These are phyloP conservation scores for Colletotrichum echinochloae DNA, from an alignment of 2,329 filamentous ascomycete species.

Conservation along the genomic window DNA sequence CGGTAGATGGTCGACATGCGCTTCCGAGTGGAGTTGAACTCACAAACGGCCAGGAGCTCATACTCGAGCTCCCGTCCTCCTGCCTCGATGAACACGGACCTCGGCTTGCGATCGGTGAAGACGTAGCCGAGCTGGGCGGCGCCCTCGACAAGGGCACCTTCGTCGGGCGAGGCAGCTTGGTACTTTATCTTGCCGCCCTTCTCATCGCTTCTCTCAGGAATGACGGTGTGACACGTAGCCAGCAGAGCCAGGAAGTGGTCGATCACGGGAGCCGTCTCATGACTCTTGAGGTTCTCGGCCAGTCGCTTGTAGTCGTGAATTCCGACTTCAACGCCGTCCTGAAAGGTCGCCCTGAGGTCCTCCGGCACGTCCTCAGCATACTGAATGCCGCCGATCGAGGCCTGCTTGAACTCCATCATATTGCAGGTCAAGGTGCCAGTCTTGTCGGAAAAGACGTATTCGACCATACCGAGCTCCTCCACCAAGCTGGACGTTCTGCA, in stretches of 20 bases:
- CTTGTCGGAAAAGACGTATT: conserved; percentile 99
- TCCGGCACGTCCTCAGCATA: conserved; percentile 94
- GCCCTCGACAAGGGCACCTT: conserved; percentile 95
- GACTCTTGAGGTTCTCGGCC: conserved; percentile 73
- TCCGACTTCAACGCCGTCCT: conserved; percentile 81
- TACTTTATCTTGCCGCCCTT: conserved; percentile 90
- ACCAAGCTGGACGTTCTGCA: conserved; percentile 97
- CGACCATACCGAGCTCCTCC: conserved; percentile 96
- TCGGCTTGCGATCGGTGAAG: conserved; percentile 91
- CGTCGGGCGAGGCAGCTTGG: conserved; percentile 96
- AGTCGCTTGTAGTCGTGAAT: conserved; percentile 88
- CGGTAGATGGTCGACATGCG: conserved; percentile 98
- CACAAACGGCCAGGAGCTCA: conserved; percentile 94
- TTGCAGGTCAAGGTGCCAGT: conserved; percentile 98
- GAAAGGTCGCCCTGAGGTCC: conserved; percentile 83
- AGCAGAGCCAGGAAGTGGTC: conserved; percentile 90
- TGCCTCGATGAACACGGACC: conserved; percentile 85
- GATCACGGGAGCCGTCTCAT: conserved; percentile 64
- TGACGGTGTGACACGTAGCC: conserved; percentile 95
- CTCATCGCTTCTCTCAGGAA: conserved; percentile 87
- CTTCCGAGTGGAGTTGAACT: conserved; percentile 98
- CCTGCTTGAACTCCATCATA: conserved; percentile 98
- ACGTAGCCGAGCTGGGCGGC: conserved; percentile 87
- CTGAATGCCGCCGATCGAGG: conserved; percentile 91
- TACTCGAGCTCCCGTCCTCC: conserved; percentile 82